Conservation (phyloP, 768 basidiomycete genomes). For the Russula sp. region DNA sequence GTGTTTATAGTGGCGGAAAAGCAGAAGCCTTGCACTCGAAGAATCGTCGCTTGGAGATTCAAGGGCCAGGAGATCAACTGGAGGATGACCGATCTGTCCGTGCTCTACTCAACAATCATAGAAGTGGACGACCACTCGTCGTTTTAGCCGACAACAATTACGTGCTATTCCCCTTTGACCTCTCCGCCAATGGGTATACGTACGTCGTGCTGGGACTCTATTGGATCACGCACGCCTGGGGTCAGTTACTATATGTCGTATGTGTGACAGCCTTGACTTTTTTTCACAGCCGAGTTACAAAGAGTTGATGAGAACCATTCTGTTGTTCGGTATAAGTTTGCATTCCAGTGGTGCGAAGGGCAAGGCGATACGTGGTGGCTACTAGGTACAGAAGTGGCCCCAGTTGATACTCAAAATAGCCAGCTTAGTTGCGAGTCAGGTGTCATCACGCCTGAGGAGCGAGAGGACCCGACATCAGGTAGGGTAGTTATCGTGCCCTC, state of each 20-base stretch:
- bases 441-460: background rate
- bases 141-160: conserved; percentile 74
- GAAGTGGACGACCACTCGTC: conserved; percentile 50
- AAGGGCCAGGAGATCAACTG: conserved; percentile 55
- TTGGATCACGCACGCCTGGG: conserved; percentile 63
- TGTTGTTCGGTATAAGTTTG: conserved; percentile 77
- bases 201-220: conserved; percentile 65
- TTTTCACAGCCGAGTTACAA: conserved; percentile 54
- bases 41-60: conserved; percentile 34
- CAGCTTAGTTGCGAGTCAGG: background rate
- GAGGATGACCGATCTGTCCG: conserved; percentile 64
- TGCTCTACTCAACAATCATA: conserved; percentile 54
- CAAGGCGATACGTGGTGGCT: conserved; percentile 58
- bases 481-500: background rate
- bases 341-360: conserved; percentile 74
- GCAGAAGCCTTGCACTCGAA: conserved; percentile 46
- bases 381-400: background rate
- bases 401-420: background rate
- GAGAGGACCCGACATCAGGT: background rate
- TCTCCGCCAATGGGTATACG: conserved; percentile 40
- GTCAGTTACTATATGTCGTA: conserved; percentile 32
- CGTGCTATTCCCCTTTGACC: conserved; percentile 62
- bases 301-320: conserved; percentile 38
- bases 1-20: conserved; percentile 53
- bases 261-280: background rate